Base-by-base conservation (phyloP, 2,329 filamentous ascomycete genomes). In the Penicillium sp. region DNA sequence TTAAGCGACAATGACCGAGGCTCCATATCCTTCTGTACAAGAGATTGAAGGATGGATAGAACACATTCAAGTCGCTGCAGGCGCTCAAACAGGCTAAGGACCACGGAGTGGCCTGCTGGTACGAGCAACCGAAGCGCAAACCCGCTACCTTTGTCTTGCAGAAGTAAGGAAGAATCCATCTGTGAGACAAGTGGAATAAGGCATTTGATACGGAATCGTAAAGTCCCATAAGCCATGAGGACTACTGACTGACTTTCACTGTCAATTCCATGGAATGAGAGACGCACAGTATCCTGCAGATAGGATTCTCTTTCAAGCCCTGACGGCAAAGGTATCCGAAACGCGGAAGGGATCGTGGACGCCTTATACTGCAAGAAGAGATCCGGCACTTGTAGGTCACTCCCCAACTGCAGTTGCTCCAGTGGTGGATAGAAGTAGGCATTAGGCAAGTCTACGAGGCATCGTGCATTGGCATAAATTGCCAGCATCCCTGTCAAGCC, bases 41-140 rank as follows among this genome's bases (percentile, higher is more conserved):
- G 65, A 21, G 63, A 65, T 42, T 73, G 65, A 18, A 72, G 54
- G 15, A 71, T 66, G 12, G 66, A 69, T 36, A 74, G 51, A 26
- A 69, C 61, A 52, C 70, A 71, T 31, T 74, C 68, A 15, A 76
- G 63, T 51, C 67, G 63, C 57, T 75, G 73, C 26, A 76, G 53
- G 31, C 61, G 66, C 53, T 70, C 67, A 49, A 74, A 63, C 4
- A 76, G 61, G 36, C 60, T 51, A n/a, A 65, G 18, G 23, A 75
- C 67, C 18, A 73, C 62, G 10, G 71, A 60, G 21, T 67, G 64
- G 5, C 73, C 73, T 49, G 68, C 65, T 24, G 70, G 64, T 15
- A 65, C 65, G 45, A 70, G 58, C 38, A 75, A 62, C 44, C 71
- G 70, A 46, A 76, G 67, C 13, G 70, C 69, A 59, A 76, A 75